phyloP scores from a whole-genome alignment of 441 rosid genomes.

The Populus hybrid region DNA sequence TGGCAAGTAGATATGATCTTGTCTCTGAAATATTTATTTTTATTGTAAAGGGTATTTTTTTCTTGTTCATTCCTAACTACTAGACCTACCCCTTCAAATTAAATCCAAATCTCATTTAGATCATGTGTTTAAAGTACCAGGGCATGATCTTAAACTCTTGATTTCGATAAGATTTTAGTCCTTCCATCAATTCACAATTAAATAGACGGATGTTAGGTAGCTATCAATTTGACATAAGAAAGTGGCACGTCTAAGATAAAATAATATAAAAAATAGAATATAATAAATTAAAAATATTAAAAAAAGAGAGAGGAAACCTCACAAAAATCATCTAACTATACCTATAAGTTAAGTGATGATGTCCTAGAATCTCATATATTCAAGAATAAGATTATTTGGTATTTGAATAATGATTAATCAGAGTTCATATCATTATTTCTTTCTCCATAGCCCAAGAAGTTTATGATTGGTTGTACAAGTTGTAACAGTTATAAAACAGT shows the following conservation, averaged over 20 bases:
- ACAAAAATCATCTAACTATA: background rate
- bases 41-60: background rate
- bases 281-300: too few species aligned
- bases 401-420: too few species aligned
- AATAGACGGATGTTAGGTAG: background rate
- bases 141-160: background rate
- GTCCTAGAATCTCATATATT: too few species aligned
- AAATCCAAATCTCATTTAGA: too few species aligned
- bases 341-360: too few species aligned
- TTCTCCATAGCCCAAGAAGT: too few species aligned
- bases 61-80: background rate
- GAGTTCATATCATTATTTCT: too few species aligned
- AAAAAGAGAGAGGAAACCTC: background rate
- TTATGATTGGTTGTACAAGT: too few species aligned
- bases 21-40: background rate
- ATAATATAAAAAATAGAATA: too few species aligned
- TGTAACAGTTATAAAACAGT: too few species aligned
- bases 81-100: background rate
- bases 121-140: background rate
- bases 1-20: background rate
- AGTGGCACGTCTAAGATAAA: background rate
- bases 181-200: background rate
- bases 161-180: background rate
- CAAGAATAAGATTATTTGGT: too few species aligned
- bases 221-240: background rate